A percentile compares a stretch with the other conserved stretches of the same genome.
These are phyloP conservation scores for Zymoseptoria tritici DNA, from an alignment of 2,329 filamentous ascomycete genomes.

Conservation along the genomic window DNA sequence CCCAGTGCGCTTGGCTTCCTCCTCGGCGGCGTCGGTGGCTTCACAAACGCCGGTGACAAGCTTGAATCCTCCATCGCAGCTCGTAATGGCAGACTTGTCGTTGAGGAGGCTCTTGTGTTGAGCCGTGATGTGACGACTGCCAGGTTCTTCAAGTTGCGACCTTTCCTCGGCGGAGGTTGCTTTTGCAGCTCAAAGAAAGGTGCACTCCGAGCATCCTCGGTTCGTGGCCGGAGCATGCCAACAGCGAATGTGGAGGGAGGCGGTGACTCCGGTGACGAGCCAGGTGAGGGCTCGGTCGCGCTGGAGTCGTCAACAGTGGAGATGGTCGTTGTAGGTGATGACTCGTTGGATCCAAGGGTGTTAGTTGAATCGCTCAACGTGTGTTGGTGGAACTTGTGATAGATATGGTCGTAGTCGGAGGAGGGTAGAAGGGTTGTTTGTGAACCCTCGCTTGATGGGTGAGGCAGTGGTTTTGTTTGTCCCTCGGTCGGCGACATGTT, in stretches of 20 bases:
- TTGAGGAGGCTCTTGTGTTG: conserved; percentile 39
- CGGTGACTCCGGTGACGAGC: conserved; percentile 82
- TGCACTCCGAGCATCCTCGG: conserved; percentile 42
- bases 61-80: conserved; percentile 44
- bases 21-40: conserved; percentile 61
- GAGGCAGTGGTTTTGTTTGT: conserved; percentile 19
- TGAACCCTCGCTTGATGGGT: conserved; percentile 11
- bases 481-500: conserved; percentile 21
- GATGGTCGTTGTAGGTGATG: conserved; percentile 87
- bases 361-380: conserved; percentile 72
- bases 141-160: conserved; percentile 77
- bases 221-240: conserved; percentile 42
- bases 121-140: conserved; percentile 62
- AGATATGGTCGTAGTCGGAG: conserved; percentile 21
- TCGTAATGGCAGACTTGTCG: conserved; percentile 47
- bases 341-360: conserved; percentile 77
- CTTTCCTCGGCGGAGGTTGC: conserved; percentile 51
- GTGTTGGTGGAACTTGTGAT: conserved; percentile 52
- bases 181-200: conserved; percentile 49
- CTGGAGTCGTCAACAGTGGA: conserved; percentile 89
- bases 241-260: conserved; percentile 62
- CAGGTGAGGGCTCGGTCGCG: conserved; percentile 82
- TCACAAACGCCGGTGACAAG: conserved; percentile 69
- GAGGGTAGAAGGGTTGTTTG: conserved; percentile 9
- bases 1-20: conserved; percentile 71